These are phyloP conservation scores for Halteria grandinella DNA, from an alignment of 73 alveolate genomes.

Conservation along the genomic window DNA sequence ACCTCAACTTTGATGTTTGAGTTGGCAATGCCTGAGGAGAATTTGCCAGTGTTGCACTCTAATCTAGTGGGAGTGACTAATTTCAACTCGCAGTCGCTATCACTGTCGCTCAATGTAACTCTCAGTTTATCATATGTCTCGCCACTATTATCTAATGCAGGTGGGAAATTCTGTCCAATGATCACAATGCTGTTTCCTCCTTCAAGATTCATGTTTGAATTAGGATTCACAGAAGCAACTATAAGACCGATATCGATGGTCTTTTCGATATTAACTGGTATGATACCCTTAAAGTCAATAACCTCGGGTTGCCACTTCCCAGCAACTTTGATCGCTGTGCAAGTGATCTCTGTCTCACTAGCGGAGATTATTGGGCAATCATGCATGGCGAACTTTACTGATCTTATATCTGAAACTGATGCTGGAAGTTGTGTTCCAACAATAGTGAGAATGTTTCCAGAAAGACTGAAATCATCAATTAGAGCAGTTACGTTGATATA, in stretches of 20 bases:
- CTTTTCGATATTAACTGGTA: background rate
- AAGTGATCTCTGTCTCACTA: background rate
- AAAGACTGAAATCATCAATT: too few species aligned
- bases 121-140: background rate
- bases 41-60: background rate
- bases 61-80: background rate
- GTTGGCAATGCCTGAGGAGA: background rate
- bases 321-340: constrained; percentile 10
- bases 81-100: too few species aligned
- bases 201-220: background rate
- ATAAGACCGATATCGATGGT: background rate
- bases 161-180: constrained; percentile 31
- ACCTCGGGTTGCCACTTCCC: constrained; percentile 23
- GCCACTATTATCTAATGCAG: constrained; percentile 15
- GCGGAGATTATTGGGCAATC: background rate
- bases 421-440: constrained; percentile 24
- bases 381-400: background rate
- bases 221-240: constrained; percentile 4
- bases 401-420: background rate
- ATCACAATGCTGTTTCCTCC: background rate
- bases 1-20: too few species aligned
- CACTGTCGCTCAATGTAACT: background rate
- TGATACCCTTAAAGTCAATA: background rate
- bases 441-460: constrained; percentile 9
- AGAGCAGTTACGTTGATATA: constrained; percentile 2